Evolutionary conservation across 164 flowering plant genomes (phyloP), one percentile per base, ranked within the genome.

Genomic region (Kingdonia uniflora): DNA sequence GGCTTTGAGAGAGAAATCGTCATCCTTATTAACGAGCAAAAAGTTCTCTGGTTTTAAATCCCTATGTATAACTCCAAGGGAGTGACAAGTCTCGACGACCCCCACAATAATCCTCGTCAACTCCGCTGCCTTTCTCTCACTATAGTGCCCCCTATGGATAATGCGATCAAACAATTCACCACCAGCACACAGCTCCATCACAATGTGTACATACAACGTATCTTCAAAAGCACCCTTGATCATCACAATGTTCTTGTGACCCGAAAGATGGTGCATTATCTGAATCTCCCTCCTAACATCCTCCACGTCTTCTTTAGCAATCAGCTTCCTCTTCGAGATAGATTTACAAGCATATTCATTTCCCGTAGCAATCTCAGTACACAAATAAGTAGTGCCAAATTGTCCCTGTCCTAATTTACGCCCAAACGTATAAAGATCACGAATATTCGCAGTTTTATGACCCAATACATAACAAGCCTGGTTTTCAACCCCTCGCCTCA

Each of bases 401-500:
- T 90, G 97, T 1, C 97, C 97, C 59, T 86, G 95, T 11, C 97
- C 97, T 60, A 91, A 70, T 48, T 87, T 91, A 42, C 83, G 80
- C 13, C 97, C 92, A 52, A 91, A 58, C 0, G 75, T 74, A 67
- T 87, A 91, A 49, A 91, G 81, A 59, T 91, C 95, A 14, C 84
- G 82, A 59, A 91, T 85, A 42, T 83, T 81, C 0, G 76, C 65
- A 40, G 97, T 91, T 74, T 56, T 80, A 51, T 91, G 97, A 52
- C 90, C 96, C 60, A 91, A 67, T 1, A 91, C 97, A 62, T 70
- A 84, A 29, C 8, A 29, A 29, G 35, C 35, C 51, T 87, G 94
- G 60, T 65, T 76, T 19, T 78, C 82, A 12, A 51, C 25, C 33
- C 70, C 65, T n/a, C 86, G 72, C 56, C 75, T 85, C 96, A 87